Evolutionary conservation across 2,329 filamentous ascomycete species (phyloP).

Genomic region (Akanthomyces dipterigenus): DNA sequence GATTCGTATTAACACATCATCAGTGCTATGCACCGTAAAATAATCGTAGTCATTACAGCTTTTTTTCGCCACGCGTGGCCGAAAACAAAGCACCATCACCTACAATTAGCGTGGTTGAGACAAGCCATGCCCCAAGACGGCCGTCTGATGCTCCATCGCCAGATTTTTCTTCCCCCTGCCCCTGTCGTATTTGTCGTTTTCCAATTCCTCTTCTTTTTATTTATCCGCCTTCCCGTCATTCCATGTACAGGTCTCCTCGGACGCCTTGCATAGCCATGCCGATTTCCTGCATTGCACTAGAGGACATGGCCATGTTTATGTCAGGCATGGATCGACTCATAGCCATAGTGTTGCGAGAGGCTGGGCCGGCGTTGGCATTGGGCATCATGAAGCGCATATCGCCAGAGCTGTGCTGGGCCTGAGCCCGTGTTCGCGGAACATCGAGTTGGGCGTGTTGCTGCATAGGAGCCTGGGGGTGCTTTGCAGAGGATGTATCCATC

Average conservation of each 20-base stretch:
- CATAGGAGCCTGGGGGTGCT: constrained; percentile 29
- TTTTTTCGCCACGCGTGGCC: neutral
- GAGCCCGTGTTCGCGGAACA: constrained; percentile 34
- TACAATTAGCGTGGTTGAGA: neutral
- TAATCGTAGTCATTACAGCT: constrained; percentile 25
- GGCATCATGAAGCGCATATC: constrained; percentile 39
- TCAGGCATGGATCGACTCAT: constrained; percentile 41
- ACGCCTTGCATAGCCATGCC: constrained; percentile 39
- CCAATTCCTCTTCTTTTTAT: neutral
- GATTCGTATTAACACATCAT: constrained; percentile 28
- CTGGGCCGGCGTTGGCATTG: constrained; percentile 30
- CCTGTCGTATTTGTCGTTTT: constrained; percentile 1
- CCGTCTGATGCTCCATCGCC: neutral
- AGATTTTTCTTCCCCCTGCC: neutral
- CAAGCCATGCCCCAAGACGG: neutral
- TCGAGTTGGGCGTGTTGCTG: constrained; percentile 37
- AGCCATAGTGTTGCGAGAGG: constrained; percentile 30
- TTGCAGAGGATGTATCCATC: constrained; percentile 36
- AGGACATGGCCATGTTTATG: constrained; percentile 37
- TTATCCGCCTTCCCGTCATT: constrained; percentile 24
- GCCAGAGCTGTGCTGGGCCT: constrained; percentile 27
- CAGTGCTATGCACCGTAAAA: constrained; percentile 19
- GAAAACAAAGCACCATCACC: neutral
- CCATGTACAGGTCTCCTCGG: constrained; percentile 47
- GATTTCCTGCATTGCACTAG: constrained; percentile 37